Conservation (phyloP, 371 early-diverging fungal genomes). For the Polyrhizophydium stewartii region DNA sequence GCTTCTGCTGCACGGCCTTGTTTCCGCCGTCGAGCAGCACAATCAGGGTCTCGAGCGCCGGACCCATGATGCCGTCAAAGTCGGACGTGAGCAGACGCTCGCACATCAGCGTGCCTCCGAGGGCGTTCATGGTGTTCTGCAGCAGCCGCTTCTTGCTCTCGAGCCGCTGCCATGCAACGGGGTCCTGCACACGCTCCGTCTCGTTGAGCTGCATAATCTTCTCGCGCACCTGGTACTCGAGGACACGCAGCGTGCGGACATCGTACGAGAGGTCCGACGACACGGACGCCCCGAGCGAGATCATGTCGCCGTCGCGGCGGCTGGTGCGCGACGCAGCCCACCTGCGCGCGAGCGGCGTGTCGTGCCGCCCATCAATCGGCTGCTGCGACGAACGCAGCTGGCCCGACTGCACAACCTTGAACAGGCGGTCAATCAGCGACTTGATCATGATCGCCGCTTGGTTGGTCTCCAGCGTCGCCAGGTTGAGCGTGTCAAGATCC, state of each 20-base stretch:
- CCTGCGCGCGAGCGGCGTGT: background rate
- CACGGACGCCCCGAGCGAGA: background rate
- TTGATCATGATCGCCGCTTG: background rate
- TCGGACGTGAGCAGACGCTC: conserved; percentile 49
- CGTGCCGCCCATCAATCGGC: background rate
- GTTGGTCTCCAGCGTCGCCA: background rate
- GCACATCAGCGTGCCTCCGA: conserved; percentile 52
- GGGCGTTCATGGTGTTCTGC: conserved; percentile 43
- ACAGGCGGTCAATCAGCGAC: background rate
- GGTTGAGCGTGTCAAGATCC: background rate
- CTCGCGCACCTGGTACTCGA: conserved; percentile 18
- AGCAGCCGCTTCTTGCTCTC: conserved; percentile 32
- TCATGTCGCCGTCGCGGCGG: too few relatives aligned
- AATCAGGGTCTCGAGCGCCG: conserved; percentile 42
- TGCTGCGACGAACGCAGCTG: background rate
- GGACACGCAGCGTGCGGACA: conserved; percentile 24
- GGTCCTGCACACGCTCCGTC: conserved; percentile 15
- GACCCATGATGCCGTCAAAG: conserved; percentile 30
- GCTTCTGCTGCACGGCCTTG: conserved; percentile 42
- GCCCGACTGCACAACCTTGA: background rate
- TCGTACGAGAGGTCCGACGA: conserved; percentile 19
- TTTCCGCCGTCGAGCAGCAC: conserved; percentile 56
- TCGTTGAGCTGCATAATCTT: conserved; percentile 9
- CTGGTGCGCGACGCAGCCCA: too few relatives aligned
- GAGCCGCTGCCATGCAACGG: conserved; percentile 23